Base-by-base conservation (phyloP, 352 stramenopile genomes). In the Thraustochytrium sp. region DNA sequence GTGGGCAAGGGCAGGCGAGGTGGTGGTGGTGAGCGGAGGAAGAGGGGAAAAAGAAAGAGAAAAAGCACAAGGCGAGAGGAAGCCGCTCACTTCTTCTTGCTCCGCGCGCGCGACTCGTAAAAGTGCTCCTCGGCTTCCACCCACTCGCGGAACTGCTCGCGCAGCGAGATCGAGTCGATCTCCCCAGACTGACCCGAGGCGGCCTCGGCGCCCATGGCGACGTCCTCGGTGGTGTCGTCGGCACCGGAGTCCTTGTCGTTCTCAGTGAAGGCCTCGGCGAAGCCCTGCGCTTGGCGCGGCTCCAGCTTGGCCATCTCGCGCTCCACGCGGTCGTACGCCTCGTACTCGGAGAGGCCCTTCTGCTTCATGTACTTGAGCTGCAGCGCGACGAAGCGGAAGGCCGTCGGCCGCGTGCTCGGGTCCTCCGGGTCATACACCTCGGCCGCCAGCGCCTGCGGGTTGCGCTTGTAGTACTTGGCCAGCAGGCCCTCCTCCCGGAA, bases 321-420 rank as follows among this genome's bases (percentile, higher is more conserved):
- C 59, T 72, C 31, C 26, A 72, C 59, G 29, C 56, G 51, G 18
- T 26, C 51, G 42, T 82, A 82, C 3, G 74, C 74, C 18, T 48
- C 74, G 34, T 51, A 11, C 54, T 82, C 74, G 5, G 74, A 53
- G 56, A 82, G 74, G n/a, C 38, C 38, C 49, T 82, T 23, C 51
- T 76, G 3, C 29, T 37, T 48, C 74, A 82, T 82, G 74, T 68
- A 54, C 72, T 82, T 54, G 38, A 82, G 49, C 74, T 82, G 74
- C 72, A 56, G 42, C 26, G 49, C 26, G 23, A 82, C 74, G 36
- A 82, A 82, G 4, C 65, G 74, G 8, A 82, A 56, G 16, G 74
- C 74, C 8, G 61, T 9, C 21, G 74, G 74, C 53, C 36, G 48
- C 9, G 26, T n/a, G 49, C 11, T 26, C 31, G 5, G 74, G 34